Evolutionary conservation across 2,329 filamentous ascomycete species (phyloP), one percentile per base, ranked within the genome.

Genomic region (Neurospora crassa): DNA sequence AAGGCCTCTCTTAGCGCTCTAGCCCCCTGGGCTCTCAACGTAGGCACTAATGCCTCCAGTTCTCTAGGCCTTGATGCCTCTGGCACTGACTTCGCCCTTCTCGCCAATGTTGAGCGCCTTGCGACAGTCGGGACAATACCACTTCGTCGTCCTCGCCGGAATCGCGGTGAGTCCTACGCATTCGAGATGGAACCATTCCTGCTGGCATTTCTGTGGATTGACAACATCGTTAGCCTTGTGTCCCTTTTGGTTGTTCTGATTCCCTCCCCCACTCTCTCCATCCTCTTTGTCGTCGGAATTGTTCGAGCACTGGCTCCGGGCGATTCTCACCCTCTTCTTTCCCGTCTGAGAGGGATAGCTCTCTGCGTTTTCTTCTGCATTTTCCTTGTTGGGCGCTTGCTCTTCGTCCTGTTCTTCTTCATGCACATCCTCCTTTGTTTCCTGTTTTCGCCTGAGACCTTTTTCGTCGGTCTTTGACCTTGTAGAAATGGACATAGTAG

Each of bases 131-230:
- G 91, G 91, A 79, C 92, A 96, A 77, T 93, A 96, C 92, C 92
- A 96, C 80, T 93, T 94, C 2, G 90, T 90, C 41, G 91, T 91
- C 20, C 91, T 85, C 2, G 89, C 87, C 12, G 92, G 92, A 72
- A 92, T 88, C 34, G 89, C 85, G 12, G 85, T 83, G 42, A 96
- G 83, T 5, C 86, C 89, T 6, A 96, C 91, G 77, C 92, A 96
- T 74, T 89, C 88, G 53, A 96, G 85, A 78, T 96, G 92, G 79
- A 95, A 96, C 92, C 92, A 96, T 80, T 95, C 92, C 74, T 89
- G 89, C 76, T 92, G 90, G 81, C 92, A 96, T 81, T 91, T 83
- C 82, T 86, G 77, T 74, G 20, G 24, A 10, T 34, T 18, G 53
- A 63, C 2, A 34, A 11, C 7, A 16, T 18, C 14, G 53, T 63